Conservation (phyloP, 192 early-diverging fungal species). For the Thamnidium elegans region DNA sequence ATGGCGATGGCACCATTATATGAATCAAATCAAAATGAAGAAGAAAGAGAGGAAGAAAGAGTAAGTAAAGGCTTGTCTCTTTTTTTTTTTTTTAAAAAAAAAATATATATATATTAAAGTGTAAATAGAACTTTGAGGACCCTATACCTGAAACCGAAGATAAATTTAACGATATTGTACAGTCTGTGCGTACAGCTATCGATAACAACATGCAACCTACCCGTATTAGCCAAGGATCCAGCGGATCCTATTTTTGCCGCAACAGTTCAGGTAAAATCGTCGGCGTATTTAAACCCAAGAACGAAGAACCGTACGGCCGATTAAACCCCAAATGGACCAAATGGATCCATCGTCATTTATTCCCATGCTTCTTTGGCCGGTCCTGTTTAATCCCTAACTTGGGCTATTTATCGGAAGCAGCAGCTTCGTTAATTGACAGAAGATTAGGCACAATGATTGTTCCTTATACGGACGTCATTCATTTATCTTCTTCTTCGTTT, state of each 20-base stretch:
- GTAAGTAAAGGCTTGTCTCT: no score
- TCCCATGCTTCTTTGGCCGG: slow-evolving; percentile 88
- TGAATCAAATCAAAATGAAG: slow-evolving; percentile 3
- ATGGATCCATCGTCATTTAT: slow-evolving; percentile 84
- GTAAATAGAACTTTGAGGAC: slow-evolving; percentile 9
- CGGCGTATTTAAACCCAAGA: slow-evolving; percentile 89
- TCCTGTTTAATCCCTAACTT: slow-evolving; percentile 84
- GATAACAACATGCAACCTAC: slow-evolving; percentile 41
- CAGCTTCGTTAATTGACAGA: slow-evolving; percentile 75
- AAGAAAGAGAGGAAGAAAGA: background rate
- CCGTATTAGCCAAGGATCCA: slow-evolving; percentile 72
- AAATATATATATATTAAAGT: background rate
- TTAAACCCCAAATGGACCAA: slow-evolving; percentile 88
- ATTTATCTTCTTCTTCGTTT: slow-evolving; percentile 71
- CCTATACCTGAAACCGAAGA: slow-evolving; percentile 43
- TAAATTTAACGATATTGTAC: slow-evolving; percentile 41
- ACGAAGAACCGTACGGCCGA: slow-evolving; percentile 66
- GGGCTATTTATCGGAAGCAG: slow-evolving; percentile 89
- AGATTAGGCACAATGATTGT: slow-evolving; percentile 73
- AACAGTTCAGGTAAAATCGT: slow-evolving; percentile 73
- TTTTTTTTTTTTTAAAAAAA: background rate
- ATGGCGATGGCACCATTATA: slow-evolving; percentile 6
- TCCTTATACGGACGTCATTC: slow-evolving; percentile 76
- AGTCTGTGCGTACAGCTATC: slow-evolving; percentile 54
- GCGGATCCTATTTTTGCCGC: slow-evolving; percentile 88